These are phyloP conservation scores for Cucurbita moschata DNA, from an alignment of 306 rosid species.

Conservation along the genomic window DNA sequence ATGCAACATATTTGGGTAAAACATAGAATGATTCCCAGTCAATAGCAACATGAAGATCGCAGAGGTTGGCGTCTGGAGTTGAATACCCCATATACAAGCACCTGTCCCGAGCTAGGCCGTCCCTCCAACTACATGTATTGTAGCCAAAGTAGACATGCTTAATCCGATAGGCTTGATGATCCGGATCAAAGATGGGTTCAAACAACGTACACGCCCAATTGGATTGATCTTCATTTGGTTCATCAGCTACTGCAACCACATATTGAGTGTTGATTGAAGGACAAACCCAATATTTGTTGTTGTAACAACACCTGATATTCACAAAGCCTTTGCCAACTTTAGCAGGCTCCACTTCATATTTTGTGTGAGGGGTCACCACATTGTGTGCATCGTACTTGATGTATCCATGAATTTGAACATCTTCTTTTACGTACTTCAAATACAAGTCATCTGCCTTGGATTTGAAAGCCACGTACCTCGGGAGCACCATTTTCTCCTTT, in stretches of 20 bases:
- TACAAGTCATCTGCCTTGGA: not conserved
- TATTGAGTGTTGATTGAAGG: not conserved
- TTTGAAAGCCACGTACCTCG: not conserved
- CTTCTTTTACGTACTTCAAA: not conserved
- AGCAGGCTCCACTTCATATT: not conserved
- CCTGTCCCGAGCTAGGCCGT: not conserved
- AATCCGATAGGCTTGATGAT: not conserved
- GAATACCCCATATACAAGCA: too few species aligned
- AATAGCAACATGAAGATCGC: not conserved
- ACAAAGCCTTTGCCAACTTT: not conserved
- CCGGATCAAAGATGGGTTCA: not conserved
- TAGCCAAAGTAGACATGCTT: not conserved
- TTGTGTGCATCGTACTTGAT: not conserved
- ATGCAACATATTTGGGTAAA: constrained; percentile 6
- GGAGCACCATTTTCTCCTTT: not conserved
- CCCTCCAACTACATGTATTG: not conserved
- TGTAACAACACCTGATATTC: constrained; percentile 7
- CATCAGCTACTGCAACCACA: not conserved
- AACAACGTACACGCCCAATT: constrained; percentile 4
- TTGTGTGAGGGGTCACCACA: not conserved
- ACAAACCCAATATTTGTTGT: constrained; percentile 12
- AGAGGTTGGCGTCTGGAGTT: not conserved
- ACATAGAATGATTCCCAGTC: constrained; percentile 1
- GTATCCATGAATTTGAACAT: not conserved
- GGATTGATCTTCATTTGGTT: not conserved